These are phyloP conservation scores for Hanseniaspora taiwanica DNA, from an alignment of 805 yeast species.

Conservation along the genomic window DNA sequence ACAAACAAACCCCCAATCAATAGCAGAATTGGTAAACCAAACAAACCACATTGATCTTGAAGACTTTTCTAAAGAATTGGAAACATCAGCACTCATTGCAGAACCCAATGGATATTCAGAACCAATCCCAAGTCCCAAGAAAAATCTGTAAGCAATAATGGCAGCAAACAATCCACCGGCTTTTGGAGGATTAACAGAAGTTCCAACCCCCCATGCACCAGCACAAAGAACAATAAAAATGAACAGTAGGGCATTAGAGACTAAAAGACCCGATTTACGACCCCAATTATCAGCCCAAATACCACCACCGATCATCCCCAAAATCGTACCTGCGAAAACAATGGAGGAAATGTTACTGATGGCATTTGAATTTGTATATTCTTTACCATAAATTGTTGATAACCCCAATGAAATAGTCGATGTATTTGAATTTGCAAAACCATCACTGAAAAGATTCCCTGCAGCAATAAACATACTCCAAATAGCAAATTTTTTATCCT, in stretches of 20 bases:
- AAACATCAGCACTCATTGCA: constrained; percentile 84
- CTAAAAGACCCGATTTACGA: constrained; percentile 72
- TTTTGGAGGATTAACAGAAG: constrained; percentile 31
- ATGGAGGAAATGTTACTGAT: constrained; percentile 72
- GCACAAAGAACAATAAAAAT: constrained; percentile 71
- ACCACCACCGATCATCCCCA: constrained; percentile 77
- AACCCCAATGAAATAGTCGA: constrained; percentile 67
- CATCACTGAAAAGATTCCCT: constrained; percentile 61
- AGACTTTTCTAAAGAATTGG: constrained; percentile 82
- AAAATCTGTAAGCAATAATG: constrained; percentile 70
- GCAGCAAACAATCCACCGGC: constrained; percentile 71
- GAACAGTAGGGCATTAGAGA: constrained; percentile 62
- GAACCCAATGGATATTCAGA: constrained; percentile 87
- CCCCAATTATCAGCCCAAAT: constrained; percentile 66
- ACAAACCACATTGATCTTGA: constrained; percentile 79
- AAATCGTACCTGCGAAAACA: constrained; percentile 85
- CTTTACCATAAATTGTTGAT: constrained; percentile 47
- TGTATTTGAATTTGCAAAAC: constrained; percentile 79
- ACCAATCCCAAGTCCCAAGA: constrained; percentile 86
- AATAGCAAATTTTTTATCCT: constrained; percentile 2
- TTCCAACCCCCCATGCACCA: constrained; percentile 74
- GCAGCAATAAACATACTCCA: constrained; percentile 6
- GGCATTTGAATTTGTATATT: constrained; percentile 52
- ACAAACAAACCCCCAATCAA: constrained; percentile 76
- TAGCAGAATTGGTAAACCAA: constrained; percentile 82